Conservation (phyloP, 176 grass and related monocot species). For the Rhipidocladum racemiflorum region DNA sequence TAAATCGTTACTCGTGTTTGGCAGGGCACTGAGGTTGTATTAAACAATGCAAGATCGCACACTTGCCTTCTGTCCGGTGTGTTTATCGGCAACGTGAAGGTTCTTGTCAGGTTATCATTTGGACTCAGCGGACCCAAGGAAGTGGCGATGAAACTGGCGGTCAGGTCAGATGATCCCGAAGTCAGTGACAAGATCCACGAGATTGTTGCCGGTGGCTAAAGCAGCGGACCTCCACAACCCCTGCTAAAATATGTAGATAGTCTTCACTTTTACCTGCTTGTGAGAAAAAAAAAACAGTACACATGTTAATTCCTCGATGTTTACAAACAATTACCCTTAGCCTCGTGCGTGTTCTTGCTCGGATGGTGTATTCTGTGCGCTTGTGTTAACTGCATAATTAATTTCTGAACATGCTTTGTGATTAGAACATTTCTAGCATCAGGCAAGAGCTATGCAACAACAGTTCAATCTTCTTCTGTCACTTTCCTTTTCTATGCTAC, state of each 20-base stretch:
- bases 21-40: slow-evolving; percentile 86
- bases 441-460: too few species aligned
- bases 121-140: slow-evolving; percentile 84
- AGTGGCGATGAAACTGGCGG: slow-evolving; percentile 94
- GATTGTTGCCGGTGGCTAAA: slow-evolving; percentile 74
- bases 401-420: neutral
- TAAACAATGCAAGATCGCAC: slow-evolving; percentile 87
- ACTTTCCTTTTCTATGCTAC: too few species aligned
- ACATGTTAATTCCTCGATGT: neutral
- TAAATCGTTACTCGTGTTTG: slow-evolving; percentile 21
- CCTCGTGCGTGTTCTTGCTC: slow-evolving; percentile 8
- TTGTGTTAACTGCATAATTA: slow-evolving; percentile 6
- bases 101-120: slow-evolving; percentile 80
- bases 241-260: slow-evolving; percentile 36
- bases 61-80: slow-evolving; percentile 81
- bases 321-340: neutral
- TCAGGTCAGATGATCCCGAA: slow-evolving; percentile 83
- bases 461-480: too few species aligned
- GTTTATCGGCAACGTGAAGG: slow-evolving; percentile 67
- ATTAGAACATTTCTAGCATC: too few species aligned
- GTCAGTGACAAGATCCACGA: slow-evolving; percentile 84
- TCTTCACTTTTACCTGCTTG: neutral
- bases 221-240: neutral
- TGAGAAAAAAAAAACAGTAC: neutral
- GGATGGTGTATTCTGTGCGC: neutral